phyloP scores from a whole-genome alignment of 257 asterid genomes.

The Lycium ferocissimum region DNA sequence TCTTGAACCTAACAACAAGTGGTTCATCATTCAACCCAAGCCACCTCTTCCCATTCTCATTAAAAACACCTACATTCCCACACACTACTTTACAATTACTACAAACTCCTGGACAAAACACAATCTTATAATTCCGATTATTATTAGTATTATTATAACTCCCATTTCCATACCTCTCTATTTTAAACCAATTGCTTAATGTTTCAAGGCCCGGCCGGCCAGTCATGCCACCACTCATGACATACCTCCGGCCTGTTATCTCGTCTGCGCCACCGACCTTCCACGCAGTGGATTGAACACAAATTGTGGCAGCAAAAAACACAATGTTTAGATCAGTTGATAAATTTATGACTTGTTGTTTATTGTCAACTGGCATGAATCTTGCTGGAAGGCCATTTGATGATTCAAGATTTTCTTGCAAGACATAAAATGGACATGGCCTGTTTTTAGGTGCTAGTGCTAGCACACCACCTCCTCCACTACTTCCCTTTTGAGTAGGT shows the following conservation, averaged over 20 bases:
- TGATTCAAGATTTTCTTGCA: conserved; percentile 48
- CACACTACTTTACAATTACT: conserved; percentile 45
- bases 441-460: conserved; percentile 52
- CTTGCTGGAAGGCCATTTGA: conserved; percentile 52
- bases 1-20: conserved; percentile 47
- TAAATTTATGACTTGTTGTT: conserved; percentile 34
- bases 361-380: conserved; percentile 41
- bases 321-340: conserved; percentile 52
- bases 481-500: conserved; percentile 33
- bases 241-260: conserved; percentile 47
- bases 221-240: conserved; percentile 48
- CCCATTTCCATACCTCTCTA: conserved; percentile 47
- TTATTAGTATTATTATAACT: background rate
- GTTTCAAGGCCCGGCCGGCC: conserved; percentile 55
- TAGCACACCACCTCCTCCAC: conserved; percentile 52
- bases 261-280: conserved; percentile 41
- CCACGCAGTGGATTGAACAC: conserved; percentile 67
- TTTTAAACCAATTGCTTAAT: conserved; percentile 59
- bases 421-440: conserved; percentile 52
- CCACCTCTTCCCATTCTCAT: conserved; percentile 57
- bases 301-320: conserved; percentile 54
- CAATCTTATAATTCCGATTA: conserved; percentile 42
- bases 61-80: conserved; percentile 55
- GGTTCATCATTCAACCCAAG: conserved; percentile 56
- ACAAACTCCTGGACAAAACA: conserved; percentile 60